These are phyloP conservation scores for Boletus vermiculosoides DNA, from an alignment of 768 basidiomycete species.

Conservation along the genomic window DNA sequence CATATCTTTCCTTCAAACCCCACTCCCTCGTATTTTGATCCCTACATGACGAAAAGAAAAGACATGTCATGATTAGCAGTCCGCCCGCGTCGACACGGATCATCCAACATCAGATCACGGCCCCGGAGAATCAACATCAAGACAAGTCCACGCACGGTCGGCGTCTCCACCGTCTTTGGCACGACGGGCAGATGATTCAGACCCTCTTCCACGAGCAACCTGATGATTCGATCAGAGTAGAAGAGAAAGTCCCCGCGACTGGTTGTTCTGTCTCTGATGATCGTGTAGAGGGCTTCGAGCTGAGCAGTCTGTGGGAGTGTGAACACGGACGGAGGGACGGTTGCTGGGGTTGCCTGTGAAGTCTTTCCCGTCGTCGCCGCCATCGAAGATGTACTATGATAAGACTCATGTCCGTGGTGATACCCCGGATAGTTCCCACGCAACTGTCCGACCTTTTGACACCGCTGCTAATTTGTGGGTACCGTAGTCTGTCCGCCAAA, in stretches of 20 bases:
- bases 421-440: background rate
- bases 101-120: background rate
- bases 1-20: constrained; percentile 97
- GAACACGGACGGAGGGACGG: constrained; percentile 79
- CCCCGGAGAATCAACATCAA: background rate
- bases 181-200: constrained; percentile 85
- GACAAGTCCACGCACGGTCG: constrained; percentile 55
- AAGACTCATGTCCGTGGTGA: background rate
- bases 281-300: constrained; percentile 93
- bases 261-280: constrained; percentile 87
- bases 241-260: constrained; percentile 94
- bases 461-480: too few relatives aligned
- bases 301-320: constrained; percentile 89
- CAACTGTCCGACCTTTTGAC: background rate
- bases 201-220: constrained; percentile 78
- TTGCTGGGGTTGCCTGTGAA: constrained; percentile 35
- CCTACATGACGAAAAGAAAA: constrained; percentile 40
- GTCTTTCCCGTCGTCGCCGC: constrained; percentile 17
- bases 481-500: too few relatives aligned
- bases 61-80: background rate
- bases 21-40: constrained; percentile 83
- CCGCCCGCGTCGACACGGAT: background rate
- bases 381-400: constrained; percentile 11
- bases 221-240: constrained; percentile 90
- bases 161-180: constrained; percentile 73